phyloP scores from a whole-genome alignment of 2,329 filamentous ascomycete species.

The Aspergillus aculeatinus region DNA sequence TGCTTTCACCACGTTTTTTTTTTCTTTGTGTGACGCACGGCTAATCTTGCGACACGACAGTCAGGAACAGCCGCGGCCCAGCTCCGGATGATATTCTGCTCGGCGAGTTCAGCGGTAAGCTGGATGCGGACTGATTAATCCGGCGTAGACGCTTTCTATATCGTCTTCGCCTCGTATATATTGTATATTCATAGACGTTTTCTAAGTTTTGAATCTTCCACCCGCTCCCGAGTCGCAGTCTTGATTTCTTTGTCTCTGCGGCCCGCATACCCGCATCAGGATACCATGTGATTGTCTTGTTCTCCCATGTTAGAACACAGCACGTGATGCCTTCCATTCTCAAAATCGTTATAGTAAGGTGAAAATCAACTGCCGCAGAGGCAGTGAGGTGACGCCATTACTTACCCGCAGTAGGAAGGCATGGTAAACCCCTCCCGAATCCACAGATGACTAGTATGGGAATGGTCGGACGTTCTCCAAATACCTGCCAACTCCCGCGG shows the following conservation, averaged over 20 bases:
- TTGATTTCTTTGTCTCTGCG: not conserved
- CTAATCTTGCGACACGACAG: slow-evolving; percentile 34
- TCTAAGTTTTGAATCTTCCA: not conserved
- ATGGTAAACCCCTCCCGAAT: too few species aligned
- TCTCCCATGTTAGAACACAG: too few species aligned
- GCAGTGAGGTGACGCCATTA: too few species aligned
- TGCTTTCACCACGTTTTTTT: not conserved
- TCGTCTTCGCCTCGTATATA: not conserved
- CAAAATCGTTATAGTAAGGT: too few species aligned
- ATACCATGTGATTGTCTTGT: not conserved
- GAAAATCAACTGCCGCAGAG: too few species aligned
- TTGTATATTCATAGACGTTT: slow-evolving; percentile 18
- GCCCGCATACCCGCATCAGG: not conserved
- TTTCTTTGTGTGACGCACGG: not conserved
- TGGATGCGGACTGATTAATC: slow-evolving; percentile 56
- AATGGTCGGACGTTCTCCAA: too few species aligned
- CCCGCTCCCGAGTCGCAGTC: not conserved
- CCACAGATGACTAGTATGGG: too few species aligned
- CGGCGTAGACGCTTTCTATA: not conserved
- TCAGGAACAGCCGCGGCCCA: slow-evolving; percentile 55
- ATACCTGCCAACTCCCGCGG: too few species aligned
- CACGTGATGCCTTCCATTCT: too few species aligned
- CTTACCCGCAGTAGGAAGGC: too few species aligned
- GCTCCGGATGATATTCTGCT: slow-evolving; percentile 70
- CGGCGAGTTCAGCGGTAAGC: slow-evolving; percentile 68